A percentile compares a stretch with the other conserved stretches of the same genome.
Conservation (phyloP, 225 moss, liverwort and hornwort species). For the Lunularia cruciata region DNA sequence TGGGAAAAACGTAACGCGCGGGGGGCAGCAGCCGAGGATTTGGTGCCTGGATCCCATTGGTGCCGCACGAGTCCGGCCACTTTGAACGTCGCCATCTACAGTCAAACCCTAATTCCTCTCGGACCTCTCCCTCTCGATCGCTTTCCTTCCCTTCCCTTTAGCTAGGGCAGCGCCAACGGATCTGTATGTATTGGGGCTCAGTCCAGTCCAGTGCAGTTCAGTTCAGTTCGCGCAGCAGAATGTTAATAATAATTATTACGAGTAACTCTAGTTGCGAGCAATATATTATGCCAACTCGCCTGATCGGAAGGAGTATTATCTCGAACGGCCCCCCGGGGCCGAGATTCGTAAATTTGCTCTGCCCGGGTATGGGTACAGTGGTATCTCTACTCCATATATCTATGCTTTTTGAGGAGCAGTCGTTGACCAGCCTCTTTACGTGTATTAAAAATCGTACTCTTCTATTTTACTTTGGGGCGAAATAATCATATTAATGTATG, state of each 20-base stretch:
- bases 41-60: not conserved
- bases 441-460: constrained; percentile 12
- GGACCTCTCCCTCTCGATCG: too few species aligned
- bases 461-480: not conserved
- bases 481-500: constrained; percentile 15
- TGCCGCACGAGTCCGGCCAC: constrained; percentile 9
- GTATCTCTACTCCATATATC: not conserved
- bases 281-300: too few species aligned
- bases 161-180: constrained; percentile 10
- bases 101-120: constrained; percentile 18
- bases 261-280: constrained; percentile 1
- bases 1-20: constrained; percentile 13
- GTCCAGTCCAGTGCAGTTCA: not conserved
- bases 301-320: too few species aligned
- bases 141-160: not conserved
- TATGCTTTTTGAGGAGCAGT: not conserved
- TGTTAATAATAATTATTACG: constrained; percentile 11
- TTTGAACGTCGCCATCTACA: constrained; percentile 23
- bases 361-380: not conserved
- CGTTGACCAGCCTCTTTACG: constrained; percentile 11
- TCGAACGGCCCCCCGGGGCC: too few species aligned
- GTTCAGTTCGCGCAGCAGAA: not conserved
- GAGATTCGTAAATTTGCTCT: not conserved
- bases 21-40: constrained; percentile 13
- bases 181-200: not conserved